Evolutionary conservation across 108 stramenopile species (phyloP), one percentile per base, ranked within the genome.

Genomic region (Nannochloropsis salina): DNA sequence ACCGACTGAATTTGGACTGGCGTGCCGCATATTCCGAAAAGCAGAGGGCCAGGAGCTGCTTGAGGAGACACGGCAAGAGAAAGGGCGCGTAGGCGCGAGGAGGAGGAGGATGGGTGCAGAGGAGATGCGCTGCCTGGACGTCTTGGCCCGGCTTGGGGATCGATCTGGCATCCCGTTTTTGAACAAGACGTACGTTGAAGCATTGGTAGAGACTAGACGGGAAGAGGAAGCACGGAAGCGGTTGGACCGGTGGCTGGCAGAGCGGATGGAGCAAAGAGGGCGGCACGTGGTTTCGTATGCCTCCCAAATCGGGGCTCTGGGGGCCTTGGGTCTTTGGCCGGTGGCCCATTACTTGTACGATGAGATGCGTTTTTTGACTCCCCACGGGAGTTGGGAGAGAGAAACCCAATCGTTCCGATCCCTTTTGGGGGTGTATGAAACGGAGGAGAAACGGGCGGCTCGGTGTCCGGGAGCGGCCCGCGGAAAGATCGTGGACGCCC

Each of bases 281-380:
- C 15, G n/a, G 2, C 61, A 74, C 0, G 4, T 74, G 61, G n/a
- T n/a, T 15, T 74, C 61, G 20, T 74, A 74, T 74, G 61, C 5
- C 61, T 74, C 61, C 20, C 61, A 74, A n/a, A 74, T 74, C 20
- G 6, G 15, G 61, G 61, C 61, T 15, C n/a, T 74, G 61, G 61
- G 61, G n/a, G 61, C n/a, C 15, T 6, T 74, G 61, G 61, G 61
- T 15, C 61, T n/a, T 1, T 74, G 61, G 61, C 61, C 61, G 4
- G 61, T 74, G 61, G 61, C 61, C 5, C 61, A 74, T 74, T 74
- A 74, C n/a, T 74, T 74, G 61, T 74, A 74, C 61, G 61, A 74
- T n/a, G 61, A 74, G 61, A 74, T 74, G 61, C 61, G 61, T n/a
- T 74, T 15, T 3, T n/a, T 15, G 20, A 0, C 61, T 15, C 3